A percentile compares a stretch with the other conserved stretches of the same genome.
These are phyloP conservation scores for Trypanosoma grayi DNA, from an alignment of 208 protist species.

Conservation along the genomic window DNA sequence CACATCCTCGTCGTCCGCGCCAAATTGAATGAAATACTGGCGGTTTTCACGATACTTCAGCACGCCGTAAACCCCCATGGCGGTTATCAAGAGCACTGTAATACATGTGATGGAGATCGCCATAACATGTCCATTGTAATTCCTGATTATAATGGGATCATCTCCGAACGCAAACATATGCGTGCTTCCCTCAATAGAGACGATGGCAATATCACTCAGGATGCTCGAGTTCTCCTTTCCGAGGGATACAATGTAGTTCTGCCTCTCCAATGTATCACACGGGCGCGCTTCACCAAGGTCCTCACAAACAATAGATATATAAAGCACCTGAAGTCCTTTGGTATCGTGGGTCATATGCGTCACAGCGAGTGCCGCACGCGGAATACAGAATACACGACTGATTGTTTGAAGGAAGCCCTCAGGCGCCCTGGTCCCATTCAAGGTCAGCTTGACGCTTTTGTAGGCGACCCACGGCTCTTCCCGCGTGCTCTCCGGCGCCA, in stretches of 20 bases:
- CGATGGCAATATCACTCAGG: constrained; percentile 23
- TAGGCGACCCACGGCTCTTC: constrained; percentile 36
- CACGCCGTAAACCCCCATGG: constrained; percentile 46
- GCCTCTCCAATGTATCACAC: constrained; percentile 54
- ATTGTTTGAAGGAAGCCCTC: constrained; percentile 27
- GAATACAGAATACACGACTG: constrained; percentile 52
- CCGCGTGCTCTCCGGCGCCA: constrained; percentile 22
- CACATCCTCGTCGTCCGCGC: constrained; percentile 59
- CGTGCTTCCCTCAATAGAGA: constrained; percentile 25
- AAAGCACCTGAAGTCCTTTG: constrained; percentile 35
- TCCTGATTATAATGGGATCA: constrained; percentile 17
- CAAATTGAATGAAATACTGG: constrained; percentile 78
- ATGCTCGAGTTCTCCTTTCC: constrained; percentile 6
- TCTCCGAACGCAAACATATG: constrained; percentile 40
- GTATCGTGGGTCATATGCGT: constrained; percentile 32
- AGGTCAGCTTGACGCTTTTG: constrained; percentile 39
- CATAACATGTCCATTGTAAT: constrained; percentile 4
- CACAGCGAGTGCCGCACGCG: constrained; percentile 32
- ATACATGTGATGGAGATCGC: constrained; percentile 28
- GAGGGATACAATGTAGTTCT: constrained; percentile 58
- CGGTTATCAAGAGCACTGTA: constrained; percentile 27
- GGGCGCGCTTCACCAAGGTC: constrained; percentile 21
- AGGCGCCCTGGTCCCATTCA: constrained; percentile 27
- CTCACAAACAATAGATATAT: constrained; percentile 60
- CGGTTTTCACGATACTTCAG: constrained; percentile 69